Percentiles rank a stretch among this genome's conserved stretches.
These are phyloP conservation scores for Russula lepida DNA, from an alignment of 768 basidiomycete species.

Conservation along the genomic window DNA sequence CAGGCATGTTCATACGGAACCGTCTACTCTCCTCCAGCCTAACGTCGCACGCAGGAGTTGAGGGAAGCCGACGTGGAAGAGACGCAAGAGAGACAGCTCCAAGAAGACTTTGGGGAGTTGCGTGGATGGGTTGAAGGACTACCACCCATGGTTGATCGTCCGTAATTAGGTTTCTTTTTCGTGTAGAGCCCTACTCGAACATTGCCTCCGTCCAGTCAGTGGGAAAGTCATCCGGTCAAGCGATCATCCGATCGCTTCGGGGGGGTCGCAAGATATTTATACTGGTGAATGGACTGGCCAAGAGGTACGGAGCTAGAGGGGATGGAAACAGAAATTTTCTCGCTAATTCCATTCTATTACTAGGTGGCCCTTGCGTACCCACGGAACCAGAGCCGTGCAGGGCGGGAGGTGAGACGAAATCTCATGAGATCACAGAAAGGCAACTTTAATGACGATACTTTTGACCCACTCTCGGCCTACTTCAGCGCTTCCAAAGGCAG, in stretches of 20 bases:
- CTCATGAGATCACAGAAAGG: too few species aligned
- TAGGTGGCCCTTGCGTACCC: conserved; percentile 11
- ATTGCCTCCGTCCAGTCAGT: conserved; percentile 4
- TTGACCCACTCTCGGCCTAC: background rate
- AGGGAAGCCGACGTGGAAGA: conserved; percentile 6
- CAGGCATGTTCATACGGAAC: conserved; percentile 2
- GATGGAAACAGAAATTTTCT: background rate
- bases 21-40: background rate
- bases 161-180: background rate
- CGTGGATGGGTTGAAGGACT: conserved; percentile 8
- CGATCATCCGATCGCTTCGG: conserved; percentile 5
- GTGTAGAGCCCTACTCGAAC: background rate
- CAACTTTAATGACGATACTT: background rate
- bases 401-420: conserved; percentile 8
- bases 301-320: background rate
- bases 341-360: background rate
- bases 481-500: conserved; percentile 14
- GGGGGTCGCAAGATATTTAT: conserved; percentile 18
- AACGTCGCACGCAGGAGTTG: conserved; percentile 5
- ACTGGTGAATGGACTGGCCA: conserved; percentile 15
- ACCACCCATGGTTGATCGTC: conserved; percentile 19
- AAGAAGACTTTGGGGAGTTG: conserved; percentile 17
- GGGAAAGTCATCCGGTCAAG: conserved; percentile 11
- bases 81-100: conserved; percentile 14
- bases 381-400: conserved; percentile 7